phyloP scores from a whole-genome alignment of 768 basidiomycete genomes.

The Mycena venus region DNA sequence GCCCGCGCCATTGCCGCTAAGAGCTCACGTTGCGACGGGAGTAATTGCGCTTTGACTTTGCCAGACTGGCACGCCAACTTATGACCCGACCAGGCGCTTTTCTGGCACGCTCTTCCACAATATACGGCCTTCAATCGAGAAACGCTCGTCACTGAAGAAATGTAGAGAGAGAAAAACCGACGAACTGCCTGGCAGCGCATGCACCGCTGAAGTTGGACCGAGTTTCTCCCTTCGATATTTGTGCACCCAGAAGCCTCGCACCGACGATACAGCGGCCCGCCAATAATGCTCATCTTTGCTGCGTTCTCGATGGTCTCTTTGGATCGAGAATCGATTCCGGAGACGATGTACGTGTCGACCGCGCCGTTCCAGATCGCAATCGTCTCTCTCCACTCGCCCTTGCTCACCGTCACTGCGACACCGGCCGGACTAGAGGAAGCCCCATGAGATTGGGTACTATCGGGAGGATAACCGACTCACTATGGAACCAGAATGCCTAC shows the following conservation, averaged over 20 bases:
- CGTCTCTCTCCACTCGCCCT: neutral
- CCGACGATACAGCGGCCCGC: neutral
- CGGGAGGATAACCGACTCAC: neutral
- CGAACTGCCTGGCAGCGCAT: neutral
- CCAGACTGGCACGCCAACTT: neutral
- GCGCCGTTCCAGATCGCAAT: neutral
- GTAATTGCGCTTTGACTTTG: neutral
- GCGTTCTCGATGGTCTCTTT: neutral
- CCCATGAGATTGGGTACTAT: neutral
- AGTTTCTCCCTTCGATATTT: neutral
- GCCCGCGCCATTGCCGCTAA: neutral
- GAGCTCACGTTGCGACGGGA: neutral
- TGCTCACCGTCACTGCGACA: neutral
- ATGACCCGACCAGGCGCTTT: neutral
- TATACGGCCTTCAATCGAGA: neutral
- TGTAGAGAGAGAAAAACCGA: neutral
- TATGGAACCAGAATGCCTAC: neutral
- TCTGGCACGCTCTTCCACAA: neutral
- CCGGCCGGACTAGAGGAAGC: neutral
- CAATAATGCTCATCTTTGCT: neutral
- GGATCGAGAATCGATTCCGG: neutral
- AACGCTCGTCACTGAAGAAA: neutral
- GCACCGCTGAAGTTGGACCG: neutral
- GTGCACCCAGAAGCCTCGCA: neutral
- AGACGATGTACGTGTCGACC: neutral